These are phyloP conservation scores for Fistulifera pelliculosa DNA, from an alignment of 108 stramenopile genomes.

Conservation along the genomic window DNA sequence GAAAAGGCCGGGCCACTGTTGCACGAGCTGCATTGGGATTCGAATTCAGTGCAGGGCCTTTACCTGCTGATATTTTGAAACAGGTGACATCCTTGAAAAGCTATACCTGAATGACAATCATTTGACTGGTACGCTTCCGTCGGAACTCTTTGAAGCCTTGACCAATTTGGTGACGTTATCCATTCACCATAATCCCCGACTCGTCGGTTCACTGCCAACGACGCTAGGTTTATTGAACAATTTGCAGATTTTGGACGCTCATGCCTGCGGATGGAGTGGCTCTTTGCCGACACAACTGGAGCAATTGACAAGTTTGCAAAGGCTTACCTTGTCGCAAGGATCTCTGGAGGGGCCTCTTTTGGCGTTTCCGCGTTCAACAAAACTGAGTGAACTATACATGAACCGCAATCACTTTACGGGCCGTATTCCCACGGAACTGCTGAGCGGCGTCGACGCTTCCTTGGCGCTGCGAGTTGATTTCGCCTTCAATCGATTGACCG, in stretches of 20 bases:
- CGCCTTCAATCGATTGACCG: conserved; percentile 7
- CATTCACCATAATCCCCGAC: conserved; percentile 20
- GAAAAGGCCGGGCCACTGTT: neutral
- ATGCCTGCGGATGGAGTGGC: conserved; percentile 30
- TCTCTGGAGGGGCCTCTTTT: neutral
- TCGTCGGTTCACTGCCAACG: conserved; percentile 39
- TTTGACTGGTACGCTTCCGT: conserved; percentile 38
- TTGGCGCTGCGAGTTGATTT: too few relatives aligned
- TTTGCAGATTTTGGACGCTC: conserved; percentile 19
- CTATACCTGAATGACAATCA: conserved; percentile 25
- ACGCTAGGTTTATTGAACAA: conserved; percentile 22
- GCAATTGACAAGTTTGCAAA: conserved; percentile 4
- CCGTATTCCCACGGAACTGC: neutral
- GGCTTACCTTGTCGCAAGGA: neutral
- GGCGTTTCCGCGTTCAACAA: neutral
- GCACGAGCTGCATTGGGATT: conserved; percentile 1
- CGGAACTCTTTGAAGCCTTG: conserved; percentile 23
- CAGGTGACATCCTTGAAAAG: conserved; percentile 8
- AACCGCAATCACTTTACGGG: too few relatives aligned
- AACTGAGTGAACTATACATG: too few relatives aligned
- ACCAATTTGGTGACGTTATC: conserved; percentile 13
- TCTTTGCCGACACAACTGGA: conserved; percentile 14
- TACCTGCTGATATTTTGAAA: too few relatives aligned
- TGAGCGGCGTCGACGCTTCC: neutral
- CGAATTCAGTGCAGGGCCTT: too few relatives aligned